Evolutionary conservation across 1,139 yeast species (phyloP).

Genomic region (Torulaspora globosa): DNA sequence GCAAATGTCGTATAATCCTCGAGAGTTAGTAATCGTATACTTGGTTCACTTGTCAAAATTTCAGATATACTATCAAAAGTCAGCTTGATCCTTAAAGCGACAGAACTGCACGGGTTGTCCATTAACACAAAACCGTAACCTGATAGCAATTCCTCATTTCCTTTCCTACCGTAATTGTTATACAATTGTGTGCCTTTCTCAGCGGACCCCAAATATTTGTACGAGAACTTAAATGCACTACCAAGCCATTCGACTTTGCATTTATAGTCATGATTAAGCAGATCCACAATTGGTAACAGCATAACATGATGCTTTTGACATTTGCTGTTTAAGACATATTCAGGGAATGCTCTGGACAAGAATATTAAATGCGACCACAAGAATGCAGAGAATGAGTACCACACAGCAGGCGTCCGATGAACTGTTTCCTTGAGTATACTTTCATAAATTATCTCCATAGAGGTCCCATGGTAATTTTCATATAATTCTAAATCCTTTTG

Average conservation of each 20-base stretch:
- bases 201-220: conserved; percentile 25
- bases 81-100: conserved; percentile 53
- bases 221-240: conserved; percentile 27
- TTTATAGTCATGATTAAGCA: conserved; percentile 63
- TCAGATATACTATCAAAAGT: conserved; percentile 37
- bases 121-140: conserved; percentile 67
- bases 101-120: conserved; percentile 58
- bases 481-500: conserved; percentile 7
- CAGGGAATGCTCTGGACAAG: conserved; percentile 77
- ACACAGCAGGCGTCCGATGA: conserved; percentile 27
- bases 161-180: conserved; percentile 84
- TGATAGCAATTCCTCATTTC: conserved; percentile 63
- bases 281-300: conserved; percentile 72
- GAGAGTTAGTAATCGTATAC: conserved; percentile 46
- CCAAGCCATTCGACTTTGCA: conserved; percentile 63
- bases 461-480: conserved; percentile 11
- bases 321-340: conserved; percentile 41
- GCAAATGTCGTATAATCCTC: conserved; percentile 41
- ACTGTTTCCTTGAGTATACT: conserved; percentile 12
- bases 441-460: conserved; percentile 17
- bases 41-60: conserved; percentile 38
- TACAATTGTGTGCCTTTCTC: conserved; percentile 49
- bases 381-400: conserved; percentile 65
- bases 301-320: conserved; percentile 45
- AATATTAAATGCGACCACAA: conserved; percentile 72